Conservation (phyloP, 23 red algal species). For the Gracilaria domingensis region DNA sequence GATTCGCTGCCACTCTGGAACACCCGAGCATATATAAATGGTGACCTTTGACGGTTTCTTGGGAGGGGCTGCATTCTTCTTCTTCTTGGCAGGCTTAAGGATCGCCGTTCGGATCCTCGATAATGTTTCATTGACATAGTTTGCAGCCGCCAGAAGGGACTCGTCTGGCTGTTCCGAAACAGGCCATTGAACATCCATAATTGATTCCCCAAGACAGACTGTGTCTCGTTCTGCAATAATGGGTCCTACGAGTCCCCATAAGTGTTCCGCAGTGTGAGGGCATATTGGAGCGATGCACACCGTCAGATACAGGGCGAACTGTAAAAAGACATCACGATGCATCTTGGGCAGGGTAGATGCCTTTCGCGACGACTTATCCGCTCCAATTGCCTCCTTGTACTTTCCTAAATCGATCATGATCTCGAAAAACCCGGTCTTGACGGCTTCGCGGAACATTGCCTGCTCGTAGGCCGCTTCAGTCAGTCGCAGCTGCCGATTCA, state of each 20-base stretch:
- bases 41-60: slow-evolving; percentile 50
- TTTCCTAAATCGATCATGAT: slow-evolving; percentile 86
- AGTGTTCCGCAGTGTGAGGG: slow-evolving; percentile 86
- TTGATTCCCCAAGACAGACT: slow-evolving; percentile 57
- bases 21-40: slow-evolving; percentile 68
- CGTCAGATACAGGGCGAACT: slow-evolving; percentile 79
- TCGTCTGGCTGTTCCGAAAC: slow-evolving; percentile 63
- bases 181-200: slow-evolving; percentile 84
- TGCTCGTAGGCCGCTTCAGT: slow-evolving; percentile 88
- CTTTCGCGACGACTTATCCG: slow-evolving; percentile 76
- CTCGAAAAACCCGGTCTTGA: slow-evolving; percentile 97
- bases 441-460: slow-evolving; percentile 92
- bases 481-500: slow-evolving; percentile 65
- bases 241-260: slow-evolving; percentile 72
- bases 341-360: slow-evolving; percentile 66
- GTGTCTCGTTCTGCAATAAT: slow-evolving; percentile 41
- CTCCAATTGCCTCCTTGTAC: slow-evolving; percentile 89
- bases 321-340: slow-evolving; percentile 84
- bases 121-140: slow-evolving; percentile 83
- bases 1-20: slow-evolving; percentile 84
- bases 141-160: slow-evolving; percentile 75
- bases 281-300: slow-evolving; percentile 88
- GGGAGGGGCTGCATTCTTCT: slow-evolving; percentile 36
- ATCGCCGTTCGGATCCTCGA: slow-evolving; percentile 82
- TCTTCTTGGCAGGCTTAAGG: slow-evolving; percentile 72